Evolutionary conservation across 2,329 filamentous ascomycete species (phyloP).

Genomic region (Xylaria sp.): DNA sequence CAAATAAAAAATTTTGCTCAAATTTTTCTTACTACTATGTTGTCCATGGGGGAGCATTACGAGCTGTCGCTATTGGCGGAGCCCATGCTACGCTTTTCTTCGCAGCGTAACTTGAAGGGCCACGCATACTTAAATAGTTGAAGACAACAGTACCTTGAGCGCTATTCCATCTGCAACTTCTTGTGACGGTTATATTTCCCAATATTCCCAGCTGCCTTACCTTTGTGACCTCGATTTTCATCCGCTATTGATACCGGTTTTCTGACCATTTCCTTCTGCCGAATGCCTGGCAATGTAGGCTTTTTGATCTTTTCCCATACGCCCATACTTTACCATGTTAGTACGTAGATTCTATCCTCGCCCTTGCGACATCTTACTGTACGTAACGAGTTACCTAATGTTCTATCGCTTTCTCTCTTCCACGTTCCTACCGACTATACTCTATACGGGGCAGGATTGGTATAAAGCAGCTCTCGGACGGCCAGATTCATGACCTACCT

Average conservation of each 20-base stretch:
- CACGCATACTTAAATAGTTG: not conserved
- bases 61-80: not conserved
- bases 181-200: not conserved
- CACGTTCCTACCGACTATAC: conserved; percentile 11
- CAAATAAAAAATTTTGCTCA: conserved; percentile 34
- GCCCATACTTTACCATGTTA: not conserved
- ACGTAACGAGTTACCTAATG: not conserved
- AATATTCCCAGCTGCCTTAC: not conserved
- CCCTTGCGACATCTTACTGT: conserved; percentile 6
- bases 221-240: not conserved
- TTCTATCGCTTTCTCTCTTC: not conserved
- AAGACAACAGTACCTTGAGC: conserved; percentile 5
- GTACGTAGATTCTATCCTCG: not conserved
- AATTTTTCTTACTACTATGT: conserved; percentile 15
- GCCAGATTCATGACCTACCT: conserved; percentile 15
- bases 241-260: not conserved
- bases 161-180: conserved; percentile 4
- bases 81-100: not conserved
- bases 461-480: not conserved
- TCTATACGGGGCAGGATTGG: not conserved
- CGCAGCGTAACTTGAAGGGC: not conserved
- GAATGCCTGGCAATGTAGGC: conserved; percentile 20
- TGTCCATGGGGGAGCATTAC: not conserved
- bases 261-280: not conserved
- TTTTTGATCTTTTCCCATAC: not conserved